A percentile compares a stretch with the other conserved stretches of the same genome.
Conservation (phyloP, 2,329 filamentous ascomycete genomes). For the Fusarium vanettenii region DNA sequence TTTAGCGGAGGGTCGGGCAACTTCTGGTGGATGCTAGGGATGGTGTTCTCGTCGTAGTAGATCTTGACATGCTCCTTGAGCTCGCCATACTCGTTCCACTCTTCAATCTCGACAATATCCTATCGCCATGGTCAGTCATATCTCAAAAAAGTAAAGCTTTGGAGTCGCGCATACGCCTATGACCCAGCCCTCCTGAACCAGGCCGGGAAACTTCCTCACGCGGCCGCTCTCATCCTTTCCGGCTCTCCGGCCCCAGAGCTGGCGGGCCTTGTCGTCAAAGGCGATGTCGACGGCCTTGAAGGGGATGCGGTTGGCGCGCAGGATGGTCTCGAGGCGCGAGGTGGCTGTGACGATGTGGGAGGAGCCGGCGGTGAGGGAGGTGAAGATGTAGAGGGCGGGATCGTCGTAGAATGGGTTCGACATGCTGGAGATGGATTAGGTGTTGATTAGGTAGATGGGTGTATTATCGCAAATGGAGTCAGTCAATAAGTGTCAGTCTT, state of each 20-base stretch:
- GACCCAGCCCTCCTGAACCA: conserved; percentile 88
- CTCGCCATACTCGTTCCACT: conserved; percentile 99
- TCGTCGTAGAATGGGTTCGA: conserved; percentile 65
- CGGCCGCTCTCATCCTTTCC: conserved; percentile 75
- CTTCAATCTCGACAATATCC: conserved; percentile 95
- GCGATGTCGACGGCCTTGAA: conserved; percentile 94
- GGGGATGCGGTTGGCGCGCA: conserved; percentile 92
- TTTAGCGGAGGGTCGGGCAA: conserved; percentile 53
- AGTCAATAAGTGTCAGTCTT: conserved; percentile 4
- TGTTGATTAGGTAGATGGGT: background rate
- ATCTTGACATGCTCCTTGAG: conserved; percentile 85
- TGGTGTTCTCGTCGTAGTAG: conserved; percentile 71
- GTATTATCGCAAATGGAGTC: conserved; percentile 11
- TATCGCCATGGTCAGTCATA: conserved; percentile 50
- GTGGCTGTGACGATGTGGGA: conserved; percentile 97
- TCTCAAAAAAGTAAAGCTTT: background rate
- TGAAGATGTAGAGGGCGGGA: conserved; percentile 90
- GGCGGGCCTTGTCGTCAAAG: conserved; percentile 87
- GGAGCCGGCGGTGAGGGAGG: conserved; percentile 93
- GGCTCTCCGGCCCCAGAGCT: conserved; percentile 86
- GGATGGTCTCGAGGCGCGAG: conserved; percentile 93
- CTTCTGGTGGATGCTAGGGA: conserved; percentile 65
- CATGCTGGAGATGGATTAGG: conserved; percentile 41
- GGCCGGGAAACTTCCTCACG: conserved; percentile 81
- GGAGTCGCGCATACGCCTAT: conserved; percentile 75